Conservation (phyloP, 2,329 filamentous ascomycete genomes). For the Lachnellula suecica region DNA sequence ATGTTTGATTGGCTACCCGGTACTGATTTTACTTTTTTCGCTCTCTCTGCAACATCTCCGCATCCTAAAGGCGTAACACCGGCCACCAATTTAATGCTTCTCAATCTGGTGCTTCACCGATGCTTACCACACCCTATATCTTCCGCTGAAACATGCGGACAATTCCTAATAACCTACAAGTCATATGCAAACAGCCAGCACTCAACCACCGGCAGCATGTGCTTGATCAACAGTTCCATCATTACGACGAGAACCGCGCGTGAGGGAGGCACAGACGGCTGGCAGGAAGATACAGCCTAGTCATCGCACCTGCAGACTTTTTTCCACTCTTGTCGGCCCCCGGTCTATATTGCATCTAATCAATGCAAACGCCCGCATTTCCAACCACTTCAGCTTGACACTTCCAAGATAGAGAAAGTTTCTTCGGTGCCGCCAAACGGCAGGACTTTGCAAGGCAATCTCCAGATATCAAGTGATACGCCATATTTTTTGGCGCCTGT, state of each 20-base stretch:
- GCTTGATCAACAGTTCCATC: not conserved
- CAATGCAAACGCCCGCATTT: conserved; percentile 8
- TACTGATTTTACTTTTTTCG: conserved; percentile 17
- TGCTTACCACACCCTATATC: conserved; percentile 7
- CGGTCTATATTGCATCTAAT: conserved; percentile 2
- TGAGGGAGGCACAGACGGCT: not conserved
- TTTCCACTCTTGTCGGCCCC: conserved; percentile 1
- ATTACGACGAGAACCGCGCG: not conserved
- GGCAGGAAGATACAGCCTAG: not conserved
- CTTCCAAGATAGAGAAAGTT: not conserved
- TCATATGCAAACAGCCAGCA: conserved; percentile 5
- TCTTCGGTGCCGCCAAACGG: not conserved
- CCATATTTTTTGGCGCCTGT: not conserved
- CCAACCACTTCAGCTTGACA: conserved; percentile 10
- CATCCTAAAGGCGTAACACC: not conserved
- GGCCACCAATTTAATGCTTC: conserved; percentile 18
- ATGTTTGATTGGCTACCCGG: conserved; percentile 13
- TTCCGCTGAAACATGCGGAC: conserved; percentile 5
- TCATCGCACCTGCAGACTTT: not conserved
- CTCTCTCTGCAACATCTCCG: conserved; percentile 8
- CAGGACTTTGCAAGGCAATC: conserved; percentile 2
- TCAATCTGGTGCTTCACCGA: conserved; percentile 18
- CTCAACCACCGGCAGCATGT: not conserved
- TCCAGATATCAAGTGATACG: conserved; percentile 5
- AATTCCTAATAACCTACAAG: not conserved